A percentile compares a stretch with the other conserved stretches of the same genome.
phyloP scores from a whole-genome alignment of 768 basidiomycete species.

The Galerina sulciceps region DNA sequence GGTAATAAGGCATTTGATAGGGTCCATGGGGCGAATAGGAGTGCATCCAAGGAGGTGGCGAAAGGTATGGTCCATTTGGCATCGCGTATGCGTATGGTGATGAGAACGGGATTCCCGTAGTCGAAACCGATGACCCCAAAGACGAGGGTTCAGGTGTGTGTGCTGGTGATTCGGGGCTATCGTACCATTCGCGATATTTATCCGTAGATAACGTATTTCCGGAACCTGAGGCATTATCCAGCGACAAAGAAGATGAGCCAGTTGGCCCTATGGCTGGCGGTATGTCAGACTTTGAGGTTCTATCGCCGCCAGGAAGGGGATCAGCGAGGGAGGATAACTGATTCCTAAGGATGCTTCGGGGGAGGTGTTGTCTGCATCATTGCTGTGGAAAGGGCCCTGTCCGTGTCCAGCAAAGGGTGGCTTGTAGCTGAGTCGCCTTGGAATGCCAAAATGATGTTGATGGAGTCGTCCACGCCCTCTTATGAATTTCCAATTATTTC shows the following conservation, averaged over 20 bases:
- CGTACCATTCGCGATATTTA: constrained; percentile 49
- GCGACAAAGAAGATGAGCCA: background rate
- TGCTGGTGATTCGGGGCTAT: constrained; percentile 38
- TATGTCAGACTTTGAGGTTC: background rate
- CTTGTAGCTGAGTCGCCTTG: constrained; percentile 27
- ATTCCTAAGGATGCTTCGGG: background rate
- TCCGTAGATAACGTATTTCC: constrained; percentile 25
- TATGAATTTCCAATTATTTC: constrained; percentile 49
- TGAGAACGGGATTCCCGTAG: constrained; percentile 21
- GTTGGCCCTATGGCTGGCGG: background rate
- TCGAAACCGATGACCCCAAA: constrained; percentile 31
- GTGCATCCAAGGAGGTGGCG: constrained; percentile 55
- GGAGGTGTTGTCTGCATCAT: background rate
- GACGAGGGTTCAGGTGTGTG: constrained; percentile 42
- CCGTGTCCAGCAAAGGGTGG: constrained; percentile 12
- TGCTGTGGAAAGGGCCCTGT: background rate
- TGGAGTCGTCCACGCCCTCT: constrained; percentile 48
- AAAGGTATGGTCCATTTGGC: constrained; percentile 49
- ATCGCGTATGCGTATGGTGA: constrained; percentile 39
- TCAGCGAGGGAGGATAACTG: constrained; percentile 12
- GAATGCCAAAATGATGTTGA: constrained; percentile 27
- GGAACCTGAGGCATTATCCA: constrained; percentile 7
- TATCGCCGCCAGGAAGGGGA: constrained; percentile 5
- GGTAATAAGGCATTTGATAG: constrained; percentile 56
- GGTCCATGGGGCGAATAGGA: constrained; percentile 53